Conservation (phyloP, 805 yeast species). For the Kodamaea fukazawae region DNA sequence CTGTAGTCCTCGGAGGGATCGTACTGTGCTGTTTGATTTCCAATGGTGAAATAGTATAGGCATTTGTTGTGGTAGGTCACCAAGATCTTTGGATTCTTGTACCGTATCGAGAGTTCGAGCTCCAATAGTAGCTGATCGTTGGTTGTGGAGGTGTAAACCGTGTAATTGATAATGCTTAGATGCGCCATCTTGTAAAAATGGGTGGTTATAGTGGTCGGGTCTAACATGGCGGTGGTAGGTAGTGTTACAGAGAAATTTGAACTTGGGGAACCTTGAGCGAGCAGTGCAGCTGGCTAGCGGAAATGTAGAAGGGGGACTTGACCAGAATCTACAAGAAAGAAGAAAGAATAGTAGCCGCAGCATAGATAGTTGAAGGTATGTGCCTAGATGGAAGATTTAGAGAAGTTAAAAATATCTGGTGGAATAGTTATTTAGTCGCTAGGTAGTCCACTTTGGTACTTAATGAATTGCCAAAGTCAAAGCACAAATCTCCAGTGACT, state of each 20-base stretch:
- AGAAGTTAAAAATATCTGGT: no score
- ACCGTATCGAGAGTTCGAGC: constrained; percentile 36
- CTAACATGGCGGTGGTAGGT: constrained; percentile 1
- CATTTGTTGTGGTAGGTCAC: constrained; percentile 41
- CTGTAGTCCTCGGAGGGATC: constrained; percentile 24
- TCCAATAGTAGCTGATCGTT: constrained; percentile 40
- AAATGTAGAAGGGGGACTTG: no score
- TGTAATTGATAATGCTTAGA: constrained; percentile 27
- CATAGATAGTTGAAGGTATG: no score
- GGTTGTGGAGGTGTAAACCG: constrained; percentile 26
- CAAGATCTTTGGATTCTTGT: constrained; percentile 35
- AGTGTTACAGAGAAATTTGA: neutral
- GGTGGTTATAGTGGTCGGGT: constrained; percentile 30
- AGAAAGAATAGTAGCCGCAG: no score
- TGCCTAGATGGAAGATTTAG: no score
- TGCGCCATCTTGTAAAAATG: constrained; percentile 43
- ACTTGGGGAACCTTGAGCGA: neutral
- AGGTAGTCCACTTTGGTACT: no score
- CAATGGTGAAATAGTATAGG: constrained; percentile 34
- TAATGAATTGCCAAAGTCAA: no score
- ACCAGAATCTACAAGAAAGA: no score
- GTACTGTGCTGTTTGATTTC: constrained; percentile 16
- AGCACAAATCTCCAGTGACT: no score
- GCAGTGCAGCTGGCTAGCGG: no score
- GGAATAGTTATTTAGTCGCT: no score